Evolutionary conservation across 2,329 filamentous ascomycete species (phyloP).

Genomic region (Colletotrichum chlorophyti): DNA sequence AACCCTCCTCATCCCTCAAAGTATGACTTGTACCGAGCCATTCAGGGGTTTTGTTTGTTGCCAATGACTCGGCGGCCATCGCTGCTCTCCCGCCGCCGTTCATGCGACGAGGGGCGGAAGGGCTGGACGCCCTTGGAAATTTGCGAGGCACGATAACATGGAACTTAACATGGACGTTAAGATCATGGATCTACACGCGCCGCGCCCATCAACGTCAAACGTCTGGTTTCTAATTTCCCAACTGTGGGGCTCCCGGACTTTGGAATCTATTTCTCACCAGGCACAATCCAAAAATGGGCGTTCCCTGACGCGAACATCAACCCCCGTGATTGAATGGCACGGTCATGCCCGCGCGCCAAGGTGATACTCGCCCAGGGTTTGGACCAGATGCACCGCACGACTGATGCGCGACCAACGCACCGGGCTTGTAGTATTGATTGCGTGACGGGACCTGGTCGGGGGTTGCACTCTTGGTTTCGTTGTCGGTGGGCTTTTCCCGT

Average conservation of each 20-base stretch:
- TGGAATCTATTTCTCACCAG: constrained; percentile 17
- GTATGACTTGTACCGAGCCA: neutral
- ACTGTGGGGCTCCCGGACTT: neutral
- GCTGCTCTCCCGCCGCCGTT: constrained; percentile 9
- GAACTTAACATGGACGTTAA: constrained; percentile 18
- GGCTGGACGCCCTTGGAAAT: constrained; percentile 4
- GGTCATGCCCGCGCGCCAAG: constrained; percentile 9
- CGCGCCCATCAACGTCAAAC: constrained; percentile 12
- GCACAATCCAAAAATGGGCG: constrained; percentile 5
- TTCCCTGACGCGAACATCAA: neutral
- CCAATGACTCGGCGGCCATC: constrained; percentile 20
- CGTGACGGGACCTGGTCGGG: neutral
- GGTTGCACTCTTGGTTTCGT: no score
- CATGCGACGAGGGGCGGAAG: constrained; percentile 18
- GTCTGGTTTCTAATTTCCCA: constrained; percentile 4
- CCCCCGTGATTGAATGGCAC: neutral
- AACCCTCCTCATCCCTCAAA: neutral
- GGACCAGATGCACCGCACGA: neutral
- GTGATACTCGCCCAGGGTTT: neutral
- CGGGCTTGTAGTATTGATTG: neutral
- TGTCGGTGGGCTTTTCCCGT: neutral
- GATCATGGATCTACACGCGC: neutral
- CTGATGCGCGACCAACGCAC: neutral
- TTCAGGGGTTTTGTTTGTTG: neutral
- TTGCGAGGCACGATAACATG: neutral